Evolutionary conservation across 1,284 basidiomycete genomes (phyloP).

Genomic region (Moesziomyces parantarcticus): DNA sequence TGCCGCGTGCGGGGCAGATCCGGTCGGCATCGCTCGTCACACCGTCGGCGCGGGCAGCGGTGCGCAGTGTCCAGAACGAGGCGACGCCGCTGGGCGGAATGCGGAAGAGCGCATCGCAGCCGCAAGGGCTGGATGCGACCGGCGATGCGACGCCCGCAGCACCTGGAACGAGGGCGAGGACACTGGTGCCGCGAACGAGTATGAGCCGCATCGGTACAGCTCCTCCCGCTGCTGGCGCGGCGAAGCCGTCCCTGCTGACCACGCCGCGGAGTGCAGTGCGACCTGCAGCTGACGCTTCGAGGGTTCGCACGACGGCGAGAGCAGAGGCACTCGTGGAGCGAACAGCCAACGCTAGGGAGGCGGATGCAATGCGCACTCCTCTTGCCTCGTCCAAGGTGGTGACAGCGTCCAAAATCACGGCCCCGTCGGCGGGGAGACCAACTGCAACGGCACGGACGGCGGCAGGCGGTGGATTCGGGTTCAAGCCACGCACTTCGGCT

Average conservation of each 20-base stretch:
- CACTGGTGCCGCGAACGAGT: slow-evolving; percentile 30
- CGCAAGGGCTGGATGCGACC: slow-evolving; percentile 16
- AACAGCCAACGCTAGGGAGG: neutral
- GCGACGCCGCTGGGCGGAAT: slow-evolving; percentile 15
- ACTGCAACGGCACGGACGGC: slow-evolving; percentile 2
- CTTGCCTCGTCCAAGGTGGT: too few species aligned
- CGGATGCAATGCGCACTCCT: neutral
- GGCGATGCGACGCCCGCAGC: slow-evolving; percentile 5
- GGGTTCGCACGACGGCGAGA: neutral
- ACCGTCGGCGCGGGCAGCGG: slow-evolving; percentile 9
- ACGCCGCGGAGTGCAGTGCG: neutral
- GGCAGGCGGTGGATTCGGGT: slow-evolving; percentile 22
- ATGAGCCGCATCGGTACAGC: slow-evolving; percentile 21
- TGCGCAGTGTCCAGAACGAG: neutral
- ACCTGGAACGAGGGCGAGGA: slow-evolving; percentile 10
- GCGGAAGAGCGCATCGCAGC: slow-evolving; percentile 41
- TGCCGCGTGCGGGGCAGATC: slow-evolving; percentile 6
- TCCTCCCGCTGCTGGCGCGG: neutral
- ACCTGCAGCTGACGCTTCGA: neutral
- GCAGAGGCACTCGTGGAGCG: slow-evolving; percentile 4
- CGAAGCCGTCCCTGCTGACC: slow-evolving; percentile 1
- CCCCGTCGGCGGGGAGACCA: neutral
- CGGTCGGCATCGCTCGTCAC: slow-evolving; percentile 29
- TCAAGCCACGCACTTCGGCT: slow-evolving; percentile 34
- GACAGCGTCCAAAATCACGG: slow-evolving; percentile 6